A percentile compares a stretch with the other conserved stretches of the same genome.
Evolutionary conservation across 2,329 filamentous ascomycete genomes (phyloP).

Genomic region (Graphium sp.): DNA sequence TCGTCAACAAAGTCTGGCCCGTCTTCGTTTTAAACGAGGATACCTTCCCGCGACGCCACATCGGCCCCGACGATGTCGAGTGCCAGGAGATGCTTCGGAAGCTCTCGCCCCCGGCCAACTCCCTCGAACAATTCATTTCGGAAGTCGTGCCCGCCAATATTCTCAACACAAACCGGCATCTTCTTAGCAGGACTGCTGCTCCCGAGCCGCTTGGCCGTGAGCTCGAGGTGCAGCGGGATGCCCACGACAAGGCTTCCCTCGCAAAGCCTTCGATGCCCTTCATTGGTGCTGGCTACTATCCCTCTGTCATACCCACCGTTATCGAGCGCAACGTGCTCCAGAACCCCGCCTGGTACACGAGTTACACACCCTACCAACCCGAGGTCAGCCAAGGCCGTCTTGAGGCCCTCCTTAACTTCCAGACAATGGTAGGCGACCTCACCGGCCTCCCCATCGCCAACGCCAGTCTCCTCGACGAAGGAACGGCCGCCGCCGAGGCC

Average conservation of each 20-base stretch:
- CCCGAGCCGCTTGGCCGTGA: constrained; percentile 35
- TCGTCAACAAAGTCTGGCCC: constrained; percentile 2
- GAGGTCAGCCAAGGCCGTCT: constrained; percentile 92
- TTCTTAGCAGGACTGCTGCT: constrained; percentile 45
- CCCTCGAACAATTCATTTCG: constrained; percentile 66
- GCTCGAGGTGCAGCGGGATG: constrained; percentile 33
- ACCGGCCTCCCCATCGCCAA: constrained; percentile 80
- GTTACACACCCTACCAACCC: constrained; percentile 92
- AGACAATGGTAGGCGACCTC: constrained; percentile 80
- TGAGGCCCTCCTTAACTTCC: constrained; percentile 87
- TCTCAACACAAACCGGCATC: constrained; percentile 17
- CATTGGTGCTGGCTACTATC: constrained; percentile 80
- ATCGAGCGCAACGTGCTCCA: constrained; percentile 88
- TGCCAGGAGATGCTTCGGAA: constrained; percentile 63
- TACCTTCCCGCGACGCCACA: constrained; percentile 63
- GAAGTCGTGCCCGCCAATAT: constrained; percentile 74
- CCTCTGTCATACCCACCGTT: constrained; percentile 70
- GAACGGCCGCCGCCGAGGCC: constrained; percentile 83
- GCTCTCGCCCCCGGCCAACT: constrained; percentile 56
- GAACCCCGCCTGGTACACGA: constrained; percentile 93
- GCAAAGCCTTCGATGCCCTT: constrained; percentile 41
- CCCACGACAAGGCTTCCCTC: constrained; percentile 14
- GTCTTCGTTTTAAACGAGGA: constrained; percentile 5
- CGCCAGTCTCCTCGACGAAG: constrained; percentile 79
- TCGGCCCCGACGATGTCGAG: constrained; percentile 60